These are phyloP conservation scores for Hypocreales sp. DNA, from an alignment of 2,329 filamentous ascomycete species.

Conservation along the genomic window DNA sequence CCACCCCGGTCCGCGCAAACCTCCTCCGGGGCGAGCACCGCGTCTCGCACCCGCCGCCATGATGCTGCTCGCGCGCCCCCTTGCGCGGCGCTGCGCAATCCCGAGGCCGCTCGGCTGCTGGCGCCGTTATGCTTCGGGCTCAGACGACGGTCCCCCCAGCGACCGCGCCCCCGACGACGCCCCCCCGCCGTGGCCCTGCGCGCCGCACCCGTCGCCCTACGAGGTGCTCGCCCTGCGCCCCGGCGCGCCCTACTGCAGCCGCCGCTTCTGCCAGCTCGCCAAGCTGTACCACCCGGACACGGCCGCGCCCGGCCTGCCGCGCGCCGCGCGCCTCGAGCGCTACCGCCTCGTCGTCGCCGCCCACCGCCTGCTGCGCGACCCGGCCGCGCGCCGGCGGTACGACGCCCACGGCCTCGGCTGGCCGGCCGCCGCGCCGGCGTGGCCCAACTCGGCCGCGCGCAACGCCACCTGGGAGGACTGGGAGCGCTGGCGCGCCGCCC, in stretches of 20 bases:
- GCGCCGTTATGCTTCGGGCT: too few species aligned
- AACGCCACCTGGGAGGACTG: constrained; percentile 99
- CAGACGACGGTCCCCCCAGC: too few species aligned
- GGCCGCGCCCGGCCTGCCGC: constrained; percentile 19
- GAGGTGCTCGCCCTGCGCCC: constrained; percentile 57
- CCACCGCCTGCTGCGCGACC: constrained; percentile 75
- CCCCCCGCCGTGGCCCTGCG: constrained; percentile 28
- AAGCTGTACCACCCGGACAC: constrained; percentile 93
- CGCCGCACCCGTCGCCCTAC: constrained; percentile 60
- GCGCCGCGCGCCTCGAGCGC: constrained; percentile 59
- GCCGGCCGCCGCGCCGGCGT: constrained; percentile 30
- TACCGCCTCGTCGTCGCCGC: constrained; percentile 82
- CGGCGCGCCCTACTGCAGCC: constrained; percentile 62
- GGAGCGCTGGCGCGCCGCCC: constrained; percentile 59
- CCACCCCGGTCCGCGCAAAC: too few species aligned
- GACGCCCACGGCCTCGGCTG: constrained; percentile 73
- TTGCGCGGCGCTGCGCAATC: too few species aligned
- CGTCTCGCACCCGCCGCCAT: too few species aligned
- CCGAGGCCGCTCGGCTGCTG: too few species aligned
- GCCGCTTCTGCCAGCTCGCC: constrained; percentile 75
- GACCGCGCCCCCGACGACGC: background rate
- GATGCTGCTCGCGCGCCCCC: too few species aligned
- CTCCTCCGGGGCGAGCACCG: too few species aligned
- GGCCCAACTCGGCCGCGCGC: constrained; percentile 30
- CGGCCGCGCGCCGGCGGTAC: constrained; percentile 63